Percentiles rank a stretch among this genome's conserved stretches.
Conservation (phyloP, 2,329 filamentous ascomycete species). For the Ciborinia camelliae region DNA sequence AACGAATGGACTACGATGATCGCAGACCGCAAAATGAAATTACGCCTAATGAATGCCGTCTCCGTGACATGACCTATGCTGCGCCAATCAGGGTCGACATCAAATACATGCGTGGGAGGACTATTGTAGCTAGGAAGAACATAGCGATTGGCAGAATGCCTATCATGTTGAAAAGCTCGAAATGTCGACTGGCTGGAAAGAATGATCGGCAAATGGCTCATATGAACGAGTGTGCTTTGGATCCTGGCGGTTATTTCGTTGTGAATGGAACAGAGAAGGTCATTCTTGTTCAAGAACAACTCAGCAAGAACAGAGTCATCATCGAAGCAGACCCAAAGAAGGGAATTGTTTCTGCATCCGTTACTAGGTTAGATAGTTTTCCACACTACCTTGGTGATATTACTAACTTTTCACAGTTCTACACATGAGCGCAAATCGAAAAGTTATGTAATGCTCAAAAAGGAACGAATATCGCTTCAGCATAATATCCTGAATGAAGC, state of each 20-base stretch:
- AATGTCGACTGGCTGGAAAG: constrained; percentile 81
- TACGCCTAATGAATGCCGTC: constrained; percentile 91
- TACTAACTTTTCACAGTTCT: constrained; percentile 56
- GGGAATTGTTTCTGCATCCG: constrained; percentile 88
- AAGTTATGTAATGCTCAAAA: constrained; percentile 92
- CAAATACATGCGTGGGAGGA: constrained; percentile 78
- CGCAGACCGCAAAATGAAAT: constrained; percentile 69
- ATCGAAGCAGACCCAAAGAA: constrained; percentile 93
- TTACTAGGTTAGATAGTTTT: constrained; percentile 57
- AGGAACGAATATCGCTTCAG: constrained; percentile 81
- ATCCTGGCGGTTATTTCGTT: constrained; percentile 97
- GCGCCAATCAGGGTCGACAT: constrained; percentile 93
- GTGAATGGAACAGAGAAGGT: constrained; percentile 98
- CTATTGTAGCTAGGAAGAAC: constrained; percentile 68
- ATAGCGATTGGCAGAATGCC: constrained; percentile 87
- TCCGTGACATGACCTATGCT: constrained; percentile 97
- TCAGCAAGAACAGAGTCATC: constrained; percentile 99
- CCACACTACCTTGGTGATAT: not conserved
- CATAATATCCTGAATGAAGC: constrained; percentile 93
- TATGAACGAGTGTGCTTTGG: constrained; percentile 92
- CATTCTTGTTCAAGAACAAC: constrained; percentile 94
- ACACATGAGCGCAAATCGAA: constrained; percentile 98
- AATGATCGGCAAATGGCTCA: constrained; percentile 84
- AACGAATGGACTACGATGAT: constrained; percentile 72
- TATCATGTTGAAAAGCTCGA: constrained; percentile 94